These are phyloP conservation scores for Hibiscus trionum DNA, from an alignment of 345 rosid species.

Conservation along the genomic window DNA sequence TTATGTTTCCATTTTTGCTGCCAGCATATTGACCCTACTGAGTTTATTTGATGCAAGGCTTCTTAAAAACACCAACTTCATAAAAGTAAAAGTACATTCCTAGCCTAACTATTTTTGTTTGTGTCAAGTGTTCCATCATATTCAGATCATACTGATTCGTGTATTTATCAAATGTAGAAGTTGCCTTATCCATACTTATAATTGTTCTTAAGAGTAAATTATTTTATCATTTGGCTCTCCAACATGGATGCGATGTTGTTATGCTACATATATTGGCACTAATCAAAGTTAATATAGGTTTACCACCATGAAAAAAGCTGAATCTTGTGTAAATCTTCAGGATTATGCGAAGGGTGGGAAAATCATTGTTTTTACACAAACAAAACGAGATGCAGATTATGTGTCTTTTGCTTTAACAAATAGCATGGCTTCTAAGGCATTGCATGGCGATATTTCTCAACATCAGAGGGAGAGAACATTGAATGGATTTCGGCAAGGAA, in stretches of 20 bases:
- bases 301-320: not conserved
- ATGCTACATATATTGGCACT: not conserved
- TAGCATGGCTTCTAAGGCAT: slow-evolving; percentile 87
- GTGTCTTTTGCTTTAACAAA: slow-evolving; percentile 68
- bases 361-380: slow-evolving; percentile 89
- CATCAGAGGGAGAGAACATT: slow-evolving; percentile 98
- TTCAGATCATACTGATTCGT: not conserved
- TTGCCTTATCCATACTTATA: not conserved
- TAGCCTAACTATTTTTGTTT: not conserved
- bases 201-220: not conserved
- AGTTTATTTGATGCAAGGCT: not conserved
- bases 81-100: not conserved
- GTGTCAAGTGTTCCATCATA: not conserved
- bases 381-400: slow-evolving; percentile 94
- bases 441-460: slow-evolving; percentile 98
- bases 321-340: slow-evolving; percentile 28
- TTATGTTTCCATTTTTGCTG: not conserved
- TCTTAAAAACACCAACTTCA: not conserved
- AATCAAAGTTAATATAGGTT: not conserved
- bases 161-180: not conserved
- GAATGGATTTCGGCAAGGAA: slow-evolving; percentile 87
- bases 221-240: not conserved
- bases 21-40: not conserved
- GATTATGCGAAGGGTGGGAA: slow-evolving; percentile 96
- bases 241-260: not conserved